Evolutionary conservation across 192 early-diverging fungal species (phyloP), one percentile per base, ranked within the genome.

Genomic region (Spizellomyces punctatus): DNA sequence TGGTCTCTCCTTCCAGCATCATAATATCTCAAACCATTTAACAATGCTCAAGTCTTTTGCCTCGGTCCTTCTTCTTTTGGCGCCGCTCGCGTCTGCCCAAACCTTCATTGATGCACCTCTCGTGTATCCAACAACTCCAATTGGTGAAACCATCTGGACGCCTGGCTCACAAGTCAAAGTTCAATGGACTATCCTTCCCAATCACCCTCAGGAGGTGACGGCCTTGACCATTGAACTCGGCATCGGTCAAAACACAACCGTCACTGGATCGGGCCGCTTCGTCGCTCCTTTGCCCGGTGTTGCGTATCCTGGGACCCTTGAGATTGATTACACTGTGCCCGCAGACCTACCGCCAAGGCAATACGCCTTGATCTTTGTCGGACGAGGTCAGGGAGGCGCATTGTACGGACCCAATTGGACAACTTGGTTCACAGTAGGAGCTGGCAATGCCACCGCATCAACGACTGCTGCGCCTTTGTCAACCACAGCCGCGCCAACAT

Each of bases 141-240:
- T 69, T 50, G 42, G 42, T 8, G 42, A 12, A 16, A 69, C 68
- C 4, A 46, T 61, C 14, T 69, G 68, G 68, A 60, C 58, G 10
- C 16, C 58, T 5, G 68, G 68, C 42, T 42, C 21, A 8, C 10
- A 55, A 4, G 68, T 48, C 10, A 46, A 22, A 10, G 61, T 69
- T 6, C 36, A 55, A n/a, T 69, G 68, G 68, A 61, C 57, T 12
- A 59, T 69, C 21, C 16, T 19, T 9, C 16, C 19, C 3, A 19
- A 5, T 4, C 21, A 36, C 57, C 36, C 55, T 12, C 12, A 10
- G 10, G 56, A 36, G 10, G 22, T 61, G 16, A 69, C n/a, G 1
- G n/a, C 22, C 22, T 10, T 69, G 41, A 69, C 68, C 57, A 69
- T 69, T 61, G 68, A 69, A 43, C 58, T 69, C 10, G 68, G 68